Conservation (phyloP, 768 basidiomycete genomes). For the Suillus hirtellus region DNA sequence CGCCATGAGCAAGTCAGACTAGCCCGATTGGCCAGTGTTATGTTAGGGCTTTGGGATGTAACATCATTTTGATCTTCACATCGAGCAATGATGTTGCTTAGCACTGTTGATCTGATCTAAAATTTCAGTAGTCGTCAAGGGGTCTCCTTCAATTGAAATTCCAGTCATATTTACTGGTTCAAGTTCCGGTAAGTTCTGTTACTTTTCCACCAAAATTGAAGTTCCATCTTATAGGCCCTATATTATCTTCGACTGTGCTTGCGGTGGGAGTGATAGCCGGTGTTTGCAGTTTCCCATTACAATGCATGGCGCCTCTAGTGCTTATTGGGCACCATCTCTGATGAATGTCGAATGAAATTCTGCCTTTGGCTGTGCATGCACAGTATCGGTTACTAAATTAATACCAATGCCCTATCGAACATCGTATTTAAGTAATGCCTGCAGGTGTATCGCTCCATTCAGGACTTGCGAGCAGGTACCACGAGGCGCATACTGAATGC, state of each 20-base stretch:
- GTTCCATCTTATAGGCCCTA: not conserved
- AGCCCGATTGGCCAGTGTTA: not conserved
- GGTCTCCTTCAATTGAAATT: not conserved
- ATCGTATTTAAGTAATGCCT: not conserved
- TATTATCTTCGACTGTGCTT: not conserved
- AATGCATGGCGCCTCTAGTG: not conserved
- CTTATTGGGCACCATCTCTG: not conserved
- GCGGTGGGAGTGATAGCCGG: not conserved
- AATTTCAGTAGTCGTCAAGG: not conserved
- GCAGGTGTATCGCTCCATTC: not conserved
- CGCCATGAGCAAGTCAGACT: not conserved
- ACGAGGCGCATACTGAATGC: not conserved
- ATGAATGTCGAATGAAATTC: not conserved
- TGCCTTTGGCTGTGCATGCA: not conserved
- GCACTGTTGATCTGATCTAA: not conserved
- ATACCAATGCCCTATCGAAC: too few species aligned
- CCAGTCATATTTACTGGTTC: not conserved
- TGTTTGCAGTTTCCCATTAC: not conserved
- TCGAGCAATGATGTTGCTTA: not conserved
- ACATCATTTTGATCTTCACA: not conserved
- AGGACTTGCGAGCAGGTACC: not conserved
- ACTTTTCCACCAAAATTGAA: not conserved
- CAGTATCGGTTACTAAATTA: not conserved
- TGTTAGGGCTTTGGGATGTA: not conserved
- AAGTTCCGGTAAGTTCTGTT: not conserved